phyloP scores from a whole-genome alignment of 805 yeast genomes.

The Metschnikowia similis region DNA sequence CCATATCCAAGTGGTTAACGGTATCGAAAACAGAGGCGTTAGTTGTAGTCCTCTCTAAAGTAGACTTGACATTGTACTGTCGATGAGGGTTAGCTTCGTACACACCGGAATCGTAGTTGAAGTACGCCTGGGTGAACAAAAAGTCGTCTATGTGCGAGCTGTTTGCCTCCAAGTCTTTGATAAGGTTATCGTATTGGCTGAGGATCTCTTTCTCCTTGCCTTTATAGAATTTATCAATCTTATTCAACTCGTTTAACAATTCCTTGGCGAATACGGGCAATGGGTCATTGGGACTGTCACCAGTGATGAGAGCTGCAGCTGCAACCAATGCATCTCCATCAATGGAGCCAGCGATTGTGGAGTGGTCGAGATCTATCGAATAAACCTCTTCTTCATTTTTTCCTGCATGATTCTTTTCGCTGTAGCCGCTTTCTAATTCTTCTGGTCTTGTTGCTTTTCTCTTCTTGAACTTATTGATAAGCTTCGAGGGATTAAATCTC shows the following conservation, averaged over 20 bases:
- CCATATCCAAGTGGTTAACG: constrained; percentile 21
- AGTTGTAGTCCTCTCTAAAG: constrained; percentile 20
- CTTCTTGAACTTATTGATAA: constrained; percentile 18
- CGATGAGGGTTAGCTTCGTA: constrained; percentile 18
- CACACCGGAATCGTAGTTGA: constrained; percentile 3
- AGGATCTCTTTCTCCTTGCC: constrained; percentile 44
- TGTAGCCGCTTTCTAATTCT: constrained; percentile 4
- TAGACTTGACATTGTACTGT: constrained; percentile 17
- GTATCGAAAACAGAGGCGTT: constrained; percentile 27
- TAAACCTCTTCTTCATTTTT: constrained; percentile 8
- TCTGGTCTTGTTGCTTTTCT: constrained; percentile 7
- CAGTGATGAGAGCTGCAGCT: constrained; percentile 9
- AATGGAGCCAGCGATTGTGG: constrained; percentile 16
- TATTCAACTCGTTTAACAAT: constrained; percentile 45
- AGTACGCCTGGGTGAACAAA: constrained; percentile 24
- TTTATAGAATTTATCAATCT: constrained; percentile 50
- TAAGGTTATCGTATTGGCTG: constrained; percentile 41
- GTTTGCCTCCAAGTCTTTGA: constrained; percentile 42
- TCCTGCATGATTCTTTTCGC: neutral
- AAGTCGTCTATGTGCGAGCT: constrained; percentile 25
- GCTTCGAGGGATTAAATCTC: constrained; percentile 15
- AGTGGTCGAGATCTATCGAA: constrained; percentile 18
- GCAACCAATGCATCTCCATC: constrained; percentile 12
- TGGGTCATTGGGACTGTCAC: constrained; percentile 20
- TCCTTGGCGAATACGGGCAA: constrained; percentile 44